Base-by-base conservation (phyloP, 129 eudicot genomes). In the Centrapalus pauciflorus region DNA sequence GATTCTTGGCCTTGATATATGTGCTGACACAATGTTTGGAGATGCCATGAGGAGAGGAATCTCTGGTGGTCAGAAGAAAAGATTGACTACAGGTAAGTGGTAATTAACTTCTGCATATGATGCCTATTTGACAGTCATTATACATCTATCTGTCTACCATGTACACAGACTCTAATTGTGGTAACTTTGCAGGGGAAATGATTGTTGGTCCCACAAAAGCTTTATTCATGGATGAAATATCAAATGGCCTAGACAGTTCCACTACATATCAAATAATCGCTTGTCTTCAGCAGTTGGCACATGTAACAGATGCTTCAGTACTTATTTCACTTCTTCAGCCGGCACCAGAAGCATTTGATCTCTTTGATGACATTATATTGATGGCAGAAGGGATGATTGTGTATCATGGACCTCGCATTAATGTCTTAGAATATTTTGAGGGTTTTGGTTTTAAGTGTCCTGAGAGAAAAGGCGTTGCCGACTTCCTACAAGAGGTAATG, bases 261-360 rank as follows among this genome's bases (percentile, higher is more conserved):
- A 91, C 98, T 25, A 86, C 98, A 2, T 88, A 80, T 74, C 96
- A 91, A 79, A 85, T 91, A 51, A 76, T 91, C 25, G 70, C 86
- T 38, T 87, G 84, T 51, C 93, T 91, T 46, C 90, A 81, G 61
- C 98, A 91, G 25, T 55, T 87, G 45, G 89, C 87, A 13, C 98
- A 91, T 75, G 70, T 79, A 45, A 81, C 87, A 16, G 89, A 91
- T 73, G 88, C 96, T 45, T 82, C 96, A 12, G 67, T 85, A 73
- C 80, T 88, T n/a, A 74, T 88, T 16, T 76, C 96, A 59, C 98
- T 91, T 77, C 98, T 91, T 78, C 98, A 91, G 80, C 96, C 98
- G 21, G 81, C 96, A 55, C 96, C 96, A 23, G 98, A 91, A 74
- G 78, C 84, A 46, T 87, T 79, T 77, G 82, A 91, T 70, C 93